These are phyloP conservation scores for Blastobotrys buckinghamii DNA, from an alignment of 1,139 yeast species.

Conservation along the genomic window DNA sequence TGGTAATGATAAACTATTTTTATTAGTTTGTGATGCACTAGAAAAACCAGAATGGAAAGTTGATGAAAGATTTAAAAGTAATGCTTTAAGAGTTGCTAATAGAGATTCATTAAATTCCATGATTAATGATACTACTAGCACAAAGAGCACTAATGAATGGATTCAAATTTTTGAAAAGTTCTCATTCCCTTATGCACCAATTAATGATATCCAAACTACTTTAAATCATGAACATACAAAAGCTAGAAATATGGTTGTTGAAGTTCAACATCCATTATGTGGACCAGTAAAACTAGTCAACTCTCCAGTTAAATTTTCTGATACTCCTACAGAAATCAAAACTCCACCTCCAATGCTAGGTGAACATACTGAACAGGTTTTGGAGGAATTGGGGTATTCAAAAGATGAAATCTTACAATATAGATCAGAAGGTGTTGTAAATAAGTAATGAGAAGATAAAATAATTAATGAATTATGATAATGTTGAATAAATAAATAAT, in stretches of 20 bases:
- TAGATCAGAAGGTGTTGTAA: conserved; percentile 25
- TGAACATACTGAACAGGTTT: conserved; percentile 31
- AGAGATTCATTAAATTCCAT: conserved; percentile 33
- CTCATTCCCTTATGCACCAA: conserved; percentile 39
- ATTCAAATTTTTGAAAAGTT: conserved; percentile 29
- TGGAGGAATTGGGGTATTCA: conserved; percentile 24
- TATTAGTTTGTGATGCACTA: conserved; percentile 33
- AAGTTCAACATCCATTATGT: conserved; percentile 33
- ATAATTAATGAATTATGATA: too few relatives aligned
- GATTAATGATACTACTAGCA: conserved; percentile 28
- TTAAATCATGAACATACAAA: conserved; percentile 35
- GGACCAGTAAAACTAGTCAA: conserved; percentile 36
- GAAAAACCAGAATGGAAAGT: conserved; percentile 35
- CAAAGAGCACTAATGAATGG: conserved; percentile 36
- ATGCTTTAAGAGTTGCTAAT: conserved; percentile 35
- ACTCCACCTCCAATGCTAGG: conserved; percentile 39
- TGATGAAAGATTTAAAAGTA: conserved; percentile 33
- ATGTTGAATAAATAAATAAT: not conserved
- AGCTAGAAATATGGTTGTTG: conserved; percentile 37
- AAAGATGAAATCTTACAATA: conserved; percentile 20
- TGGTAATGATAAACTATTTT: conserved; percentile 37
- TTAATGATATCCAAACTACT: conserved; percentile 36
- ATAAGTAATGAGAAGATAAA: too few relatives aligned
- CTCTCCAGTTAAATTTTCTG: conserved; percentile 36
- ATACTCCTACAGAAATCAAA: conserved; percentile 35